These are phyloP conservation scores for Cryphonectria nitschkei DNA, from an alignment of 2,329 filamentous ascomycete species.

Conservation along the genomic window DNA sequence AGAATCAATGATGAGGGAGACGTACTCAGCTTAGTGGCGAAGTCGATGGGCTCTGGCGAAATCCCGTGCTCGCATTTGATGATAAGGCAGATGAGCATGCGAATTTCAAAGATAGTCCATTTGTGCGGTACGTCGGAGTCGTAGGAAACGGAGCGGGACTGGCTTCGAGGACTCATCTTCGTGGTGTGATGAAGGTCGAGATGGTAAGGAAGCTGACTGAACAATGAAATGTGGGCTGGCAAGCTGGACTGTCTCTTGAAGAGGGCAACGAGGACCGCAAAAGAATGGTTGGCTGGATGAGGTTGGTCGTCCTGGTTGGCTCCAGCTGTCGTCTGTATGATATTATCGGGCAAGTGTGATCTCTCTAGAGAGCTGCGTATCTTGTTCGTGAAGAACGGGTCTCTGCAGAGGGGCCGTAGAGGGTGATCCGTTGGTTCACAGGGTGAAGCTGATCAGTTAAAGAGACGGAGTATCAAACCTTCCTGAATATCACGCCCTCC, in stretches of 20 bases:
- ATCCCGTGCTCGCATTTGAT: slow-evolving; percentile 23
- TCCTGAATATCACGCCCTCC: neutral
- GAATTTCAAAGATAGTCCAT: slow-evolving; percentile 27
- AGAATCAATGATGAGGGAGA: neutral
- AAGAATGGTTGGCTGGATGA: neutral
- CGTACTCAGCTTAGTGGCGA: slow-evolving; percentile 22
- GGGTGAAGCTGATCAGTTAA: neutral
- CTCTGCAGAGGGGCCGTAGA: neutral
- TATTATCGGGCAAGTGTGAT: neutral
- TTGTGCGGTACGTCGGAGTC: neutral
- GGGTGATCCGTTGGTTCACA: neutral
- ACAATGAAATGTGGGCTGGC: neutral
- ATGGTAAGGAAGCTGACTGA: neutral
- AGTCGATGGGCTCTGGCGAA: slow-evolving; percentile 16
- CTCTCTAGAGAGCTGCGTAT: neutral
- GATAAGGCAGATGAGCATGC: slow-evolving; percentile 25
- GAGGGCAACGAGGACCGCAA: neutral
- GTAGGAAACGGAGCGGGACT: neutral
- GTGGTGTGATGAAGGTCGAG: neutral
- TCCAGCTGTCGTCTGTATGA: neutral
- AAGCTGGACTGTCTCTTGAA: neutral
- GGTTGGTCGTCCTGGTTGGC: neutral
- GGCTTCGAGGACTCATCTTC: neutral
- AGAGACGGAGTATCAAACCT: neutral
- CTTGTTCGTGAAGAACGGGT: neutral